A percentile compares a stretch with the other conserved stretches of the same genome.
Conservation (phyloP, 768 basidiomycete genomes). For the Leccinum barrowsii region DNA sequence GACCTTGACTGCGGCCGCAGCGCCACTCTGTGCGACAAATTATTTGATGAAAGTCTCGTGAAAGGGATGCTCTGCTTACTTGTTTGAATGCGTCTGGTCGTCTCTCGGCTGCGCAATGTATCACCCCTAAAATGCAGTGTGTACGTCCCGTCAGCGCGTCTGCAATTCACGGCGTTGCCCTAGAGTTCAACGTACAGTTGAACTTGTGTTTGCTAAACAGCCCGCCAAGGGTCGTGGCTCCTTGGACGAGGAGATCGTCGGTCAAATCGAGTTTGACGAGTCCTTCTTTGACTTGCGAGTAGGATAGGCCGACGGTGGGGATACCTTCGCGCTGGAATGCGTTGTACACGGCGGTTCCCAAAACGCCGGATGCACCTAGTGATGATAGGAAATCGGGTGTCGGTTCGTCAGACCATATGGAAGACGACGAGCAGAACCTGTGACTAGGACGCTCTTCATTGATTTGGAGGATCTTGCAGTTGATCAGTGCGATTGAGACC, state of each 20-base stretch:
- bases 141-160: conserved; percentile 3
- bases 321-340: conserved; percentile 51
- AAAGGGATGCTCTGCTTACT: conserved; percentile 38
- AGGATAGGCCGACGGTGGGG: conserved; percentile 66
- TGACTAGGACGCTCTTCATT: conserved; percentile 52
- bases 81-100: conserved; percentile 91
- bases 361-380: conserved; percentile 86
- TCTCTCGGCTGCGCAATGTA: conserved; percentile 95
- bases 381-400: background rate
- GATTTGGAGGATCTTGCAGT: background rate
- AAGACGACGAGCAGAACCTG: conserved; percentile 37
- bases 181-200: conserved; percentile 52
- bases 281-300: conserved; percentile 57
- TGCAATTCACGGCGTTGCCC: background rate
- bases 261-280: conserved; percentile 66
- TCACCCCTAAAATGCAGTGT: conserved; percentile 55
- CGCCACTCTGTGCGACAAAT: conserved; percentile 41
- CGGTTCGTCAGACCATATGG: conserved; percentile 10
- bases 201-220: conserved; percentile 60
- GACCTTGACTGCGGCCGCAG: conserved; percentile 62
- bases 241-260: conserved; percentile 34
- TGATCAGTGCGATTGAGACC: background rate
- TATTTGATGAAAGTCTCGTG: background rate
- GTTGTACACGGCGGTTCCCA: conserved; percentile 74
- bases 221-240: conserved; percentile 42